These are phyloP conservation scores for Linnemannia elongata DNA, from an alignment of 192 early-diverging fungal genomes.

Conservation along the genomic window DNA sequence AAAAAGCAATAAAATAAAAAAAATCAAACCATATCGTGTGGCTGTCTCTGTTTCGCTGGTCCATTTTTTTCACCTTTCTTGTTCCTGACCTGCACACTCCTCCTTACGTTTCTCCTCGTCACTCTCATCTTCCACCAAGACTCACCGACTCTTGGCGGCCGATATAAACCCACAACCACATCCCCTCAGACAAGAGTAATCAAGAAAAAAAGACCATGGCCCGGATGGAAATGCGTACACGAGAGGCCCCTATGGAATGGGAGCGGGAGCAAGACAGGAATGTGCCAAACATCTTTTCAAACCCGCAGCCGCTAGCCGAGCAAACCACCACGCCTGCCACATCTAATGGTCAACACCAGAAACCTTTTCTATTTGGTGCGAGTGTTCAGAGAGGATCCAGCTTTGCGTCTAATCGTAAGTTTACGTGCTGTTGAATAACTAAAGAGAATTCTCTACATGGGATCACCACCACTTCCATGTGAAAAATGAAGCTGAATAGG, in stretches of 20 bases:
- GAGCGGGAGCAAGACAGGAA: constrained; percentile 46
- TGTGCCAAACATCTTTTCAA: constrained; percentile 37
- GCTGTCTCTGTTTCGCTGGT: too few relatives aligned
- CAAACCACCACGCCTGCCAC: neutral
- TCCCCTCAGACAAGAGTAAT: neutral
- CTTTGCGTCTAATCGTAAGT: constrained; percentile 36
- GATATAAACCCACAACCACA: neutral
- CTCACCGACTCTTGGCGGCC: neutral
- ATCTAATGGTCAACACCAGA: neutral
- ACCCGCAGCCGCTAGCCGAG: constrained; percentile 16
- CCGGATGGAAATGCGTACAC: constrained; percentile 41
- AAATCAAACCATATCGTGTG: neutral
- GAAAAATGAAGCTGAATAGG: neutral
- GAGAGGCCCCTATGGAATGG: constrained; percentile 56
- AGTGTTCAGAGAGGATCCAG: constrained; percentile 19
- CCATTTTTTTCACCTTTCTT: neutral
- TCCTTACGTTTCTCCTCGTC: neutral
- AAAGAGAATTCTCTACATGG: neutral
- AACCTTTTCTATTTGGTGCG: neutral
- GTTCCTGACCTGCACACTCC: neutral
- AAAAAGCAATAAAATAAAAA: neutral
- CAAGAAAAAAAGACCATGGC: constrained; percentile 12
- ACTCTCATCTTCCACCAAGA: neutral
- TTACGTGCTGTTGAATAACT: neutral
- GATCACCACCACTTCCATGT: neutral